Evolutionary conservation across 345 rosid genomes (phyloP).

Genomic region (Melaleuca alternifolia): DNA sequence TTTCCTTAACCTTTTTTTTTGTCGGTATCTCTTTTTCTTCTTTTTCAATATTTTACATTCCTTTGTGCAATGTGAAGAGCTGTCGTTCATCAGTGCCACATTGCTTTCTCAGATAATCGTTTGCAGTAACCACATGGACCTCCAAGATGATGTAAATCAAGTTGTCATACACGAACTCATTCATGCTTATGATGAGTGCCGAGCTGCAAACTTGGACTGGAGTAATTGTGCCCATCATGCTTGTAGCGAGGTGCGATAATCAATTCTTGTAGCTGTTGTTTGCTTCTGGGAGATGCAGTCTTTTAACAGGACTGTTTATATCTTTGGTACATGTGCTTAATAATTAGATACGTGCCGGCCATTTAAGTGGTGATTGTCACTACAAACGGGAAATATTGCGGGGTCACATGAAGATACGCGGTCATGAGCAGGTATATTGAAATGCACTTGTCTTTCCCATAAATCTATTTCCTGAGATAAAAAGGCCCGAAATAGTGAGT

Average conservation of each 20-base stretch:
- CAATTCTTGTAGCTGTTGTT: not conserved
- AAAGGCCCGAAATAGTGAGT: not conserved
- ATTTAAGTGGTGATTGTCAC: conserved; percentile 93
- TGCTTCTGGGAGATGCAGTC: not conserved
- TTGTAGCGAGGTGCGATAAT: conserved; percentile 67
- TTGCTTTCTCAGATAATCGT: conserved; percentile 44
- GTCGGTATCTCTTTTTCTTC: not conserved
- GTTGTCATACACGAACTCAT: conserved; percentile 78
- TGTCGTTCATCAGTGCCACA: not conserved
- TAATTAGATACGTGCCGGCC: conserved; percentile 91
- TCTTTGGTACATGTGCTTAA: not conserved
- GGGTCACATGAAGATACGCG: conserved; percentile 66
- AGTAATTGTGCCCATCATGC: conserved; percentile 92
- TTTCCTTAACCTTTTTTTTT: not conserved
- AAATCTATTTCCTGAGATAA: not conserved
- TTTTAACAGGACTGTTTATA: not conserved
- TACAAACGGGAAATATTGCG: conserved; percentile 73
- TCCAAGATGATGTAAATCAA: conserved; percentile 86
- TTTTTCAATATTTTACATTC: not conserved
- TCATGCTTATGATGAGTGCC: conserved; percentile 90
- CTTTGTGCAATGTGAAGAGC: not conserved
- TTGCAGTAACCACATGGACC: conserved; percentile 61
- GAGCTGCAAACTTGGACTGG: conserved; percentile 83
- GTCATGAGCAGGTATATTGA: conserved; percentile 74
- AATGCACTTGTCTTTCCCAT: not conserved